Base-by-base conservation (phyloP, 305 asterid genomes). In the Rubia peregrina region DNA sequence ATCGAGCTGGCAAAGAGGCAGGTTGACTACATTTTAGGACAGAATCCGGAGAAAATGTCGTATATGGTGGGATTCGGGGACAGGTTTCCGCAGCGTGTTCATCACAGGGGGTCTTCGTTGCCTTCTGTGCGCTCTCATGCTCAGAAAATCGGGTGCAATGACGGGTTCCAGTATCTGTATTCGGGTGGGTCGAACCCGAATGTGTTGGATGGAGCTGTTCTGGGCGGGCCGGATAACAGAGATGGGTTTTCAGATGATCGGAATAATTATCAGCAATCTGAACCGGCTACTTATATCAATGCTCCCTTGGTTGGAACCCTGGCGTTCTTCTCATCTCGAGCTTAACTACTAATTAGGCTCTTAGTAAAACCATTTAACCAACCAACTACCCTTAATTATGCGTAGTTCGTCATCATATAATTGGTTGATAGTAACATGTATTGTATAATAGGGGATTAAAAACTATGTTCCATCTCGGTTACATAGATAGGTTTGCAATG, bases 1-100 rank as follows among this genome's bases (percentile, higher is more conserved):
- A 66, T 84, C 0, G 74, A 76, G 49, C 71, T 78, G 0, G 98
- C 95, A 6, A 89, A 70, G 82, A 86, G 78, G 68, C 98, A 89
- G 67, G 89, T 89, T 38, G 98, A 91, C 74, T 91, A 89, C 86
- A 82, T 91, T 70, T 78, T 91, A 14, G 98, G 98, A 0, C 75
- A 86, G 4, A 91, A 91, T 80, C 96, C 98, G 0, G 82, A 82
- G 0, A 74, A 73, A 38, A 85, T 83, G 82, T 89, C 98, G 0
- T 91, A 89, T 59, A 89, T 91, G 98, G 96, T 91, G 0, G 98
- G 98, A 59, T 91, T 83, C 61, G 92, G 95, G 11, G 70, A 72
- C 21, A 86, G 77, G 71, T 89, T 84, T 59, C 98, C 98, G 3
- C 86, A 74, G 55, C 88, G 66, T 6, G 83, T 89, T 12, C 96